Evolutionary conservation across 2,329 filamentous ascomycete genomes (phyloP), one percentile per base, ranked within the genome.

Genomic region (Corinectria fuckeliana): DNA sequence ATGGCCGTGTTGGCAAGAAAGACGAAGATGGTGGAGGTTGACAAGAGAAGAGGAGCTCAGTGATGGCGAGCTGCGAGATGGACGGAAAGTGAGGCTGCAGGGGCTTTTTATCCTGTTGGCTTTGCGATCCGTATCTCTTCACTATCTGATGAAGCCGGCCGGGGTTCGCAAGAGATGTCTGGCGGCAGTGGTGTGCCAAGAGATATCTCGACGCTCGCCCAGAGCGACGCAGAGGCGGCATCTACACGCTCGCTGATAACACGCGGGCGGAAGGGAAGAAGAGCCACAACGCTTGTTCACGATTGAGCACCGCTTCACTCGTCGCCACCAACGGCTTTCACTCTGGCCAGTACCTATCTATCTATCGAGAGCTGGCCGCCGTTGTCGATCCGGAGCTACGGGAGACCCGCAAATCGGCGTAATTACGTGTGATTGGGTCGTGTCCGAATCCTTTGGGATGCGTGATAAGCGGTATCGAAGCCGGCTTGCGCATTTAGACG

Each of bases 381-480:
- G 11, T 28, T 21, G 18, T 38, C 30, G 32, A 39, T 30, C 21
- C 23, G 16, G 25, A 26, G 25, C 25, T 28, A 45, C 28, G 23
- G 32, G 20, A n/a, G 48, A 25, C 25, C 34, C 36, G n/a, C 34
- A 20, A 26, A 36, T 6, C 1, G 11, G 50, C 50, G 38, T 28
- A 42, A 44, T 26, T 21, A 18, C 36, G 3, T 14, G 16, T 20
- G 50, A 44, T 52, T 52, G 25, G 34, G 13, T n/a, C 18, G 14
- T 5, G 32, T n/a, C 3, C 20, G 16, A 4, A 16, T 2, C 9
- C 18, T 18, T 20, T 36, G 39, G 50, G 38, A 41, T 32, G 23
- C 32, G 28, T 52, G 38, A 52, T 52, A 52, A 52, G 50, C 34
- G 26, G 34, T 25, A 30, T 52, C 50, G 36, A 26, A n/a, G 36